phyloP scores from a whole-genome alignment of 2,329 filamentous ascomycete genomes.

The Thelonectria olida region DNA sequence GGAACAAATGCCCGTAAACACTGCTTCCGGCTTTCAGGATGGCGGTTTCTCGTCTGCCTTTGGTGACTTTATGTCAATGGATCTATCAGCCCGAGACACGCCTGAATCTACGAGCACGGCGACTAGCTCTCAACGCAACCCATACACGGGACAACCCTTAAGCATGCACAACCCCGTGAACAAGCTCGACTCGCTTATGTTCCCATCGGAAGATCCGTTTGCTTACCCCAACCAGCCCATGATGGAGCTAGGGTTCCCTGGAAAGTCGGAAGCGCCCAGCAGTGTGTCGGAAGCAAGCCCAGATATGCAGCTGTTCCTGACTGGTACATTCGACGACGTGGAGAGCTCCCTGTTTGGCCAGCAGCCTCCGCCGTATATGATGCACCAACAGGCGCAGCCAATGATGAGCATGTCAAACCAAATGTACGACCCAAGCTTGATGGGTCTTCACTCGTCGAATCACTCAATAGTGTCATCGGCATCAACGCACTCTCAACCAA shows the following conservation, averaged over 20 bases:
- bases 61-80: conserved; percentile 56
- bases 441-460: conserved; percentile 47
- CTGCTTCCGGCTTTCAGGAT: conserved; percentile 46
- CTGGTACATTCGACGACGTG: conserved; percentile 68
- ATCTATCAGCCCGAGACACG: conserved; percentile 54
- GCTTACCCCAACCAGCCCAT: conserved; percentile 82
- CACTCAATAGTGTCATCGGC: conserved; percentile 28
- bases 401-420: conserved; percentile 54
- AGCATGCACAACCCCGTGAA: conserved; percentile 61
- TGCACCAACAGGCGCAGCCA: conserved; percentile 54
- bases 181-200: conserved; percentile 82
- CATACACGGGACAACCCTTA: conserved; percentile 44
- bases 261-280: conserved; percentile 45
- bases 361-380: conserved; percentile 75
- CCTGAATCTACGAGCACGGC: conserved; percentile 55
- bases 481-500: conserved; percentile 18
- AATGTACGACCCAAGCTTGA: conserved; percentile 57
- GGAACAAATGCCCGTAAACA: conserved; percentile 45
- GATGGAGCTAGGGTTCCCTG: conserved; percentile 63
- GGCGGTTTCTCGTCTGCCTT: conserved; percentile 50
- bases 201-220: conserved; percentile 80
- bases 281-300: conserved; percentile 45
- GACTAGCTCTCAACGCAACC: conserved; percentile 50
- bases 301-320: conserved; percentile 60
- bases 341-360: conserved; percentile 79